phyloP scores from a whole-genome alignment of 2,329 filamentous ascomycete genomes.

The Nothophaeocryptopus gaeumannii region DNA sequence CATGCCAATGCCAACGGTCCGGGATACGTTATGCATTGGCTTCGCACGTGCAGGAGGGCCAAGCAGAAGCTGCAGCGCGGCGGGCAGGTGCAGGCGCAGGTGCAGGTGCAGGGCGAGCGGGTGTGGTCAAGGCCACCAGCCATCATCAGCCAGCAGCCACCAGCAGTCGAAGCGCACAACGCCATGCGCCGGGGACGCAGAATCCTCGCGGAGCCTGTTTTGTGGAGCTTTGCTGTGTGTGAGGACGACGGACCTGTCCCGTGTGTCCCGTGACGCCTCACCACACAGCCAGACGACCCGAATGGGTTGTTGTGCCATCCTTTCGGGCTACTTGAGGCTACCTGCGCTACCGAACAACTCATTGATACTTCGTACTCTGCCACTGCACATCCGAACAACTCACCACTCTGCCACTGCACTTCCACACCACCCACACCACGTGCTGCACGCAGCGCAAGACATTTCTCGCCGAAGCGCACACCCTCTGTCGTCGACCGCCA shows the following conservation, averaged over 20 bases:
- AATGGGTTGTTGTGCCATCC: too few species aligned
- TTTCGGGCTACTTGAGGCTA: too few species aligned
- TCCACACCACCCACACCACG: slow-evolving; percentile 2
- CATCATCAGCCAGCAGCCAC: too few species aligned
- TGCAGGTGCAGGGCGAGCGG: too few species aligned
- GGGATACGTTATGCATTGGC: not conserved
- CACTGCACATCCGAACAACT: not conserved
- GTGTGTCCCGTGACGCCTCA: too few species aligned
- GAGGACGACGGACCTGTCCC: too few species aligned
- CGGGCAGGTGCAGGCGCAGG: too few species aligned
- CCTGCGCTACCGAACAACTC: too few species aligned
- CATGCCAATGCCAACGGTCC: slow-evolving; percentile 1
- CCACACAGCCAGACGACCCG: slow-evolving; percentile 1
- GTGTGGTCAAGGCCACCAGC: slow-evolving; percentile 1
- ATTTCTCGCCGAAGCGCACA: not conserved
- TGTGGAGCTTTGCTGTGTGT: slow-evolving; percentile 4
- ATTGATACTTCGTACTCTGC: too few species aligned
- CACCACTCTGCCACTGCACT: not conserved
- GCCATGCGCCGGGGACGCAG: not conserved
- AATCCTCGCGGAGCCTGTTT: not conserved
- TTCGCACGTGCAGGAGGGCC: not conserved
- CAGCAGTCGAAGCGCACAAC: too few species aligned
- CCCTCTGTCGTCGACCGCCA: too few species aligned
- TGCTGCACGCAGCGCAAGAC: not conserved
- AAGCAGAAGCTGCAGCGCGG: too few species aligned